These are phyloP conservation scores for Dothistroma septosporum DNA, from an alignment of 2,329 filamentous ascomycete genomes.

Conservation along the genomic window DNA sequence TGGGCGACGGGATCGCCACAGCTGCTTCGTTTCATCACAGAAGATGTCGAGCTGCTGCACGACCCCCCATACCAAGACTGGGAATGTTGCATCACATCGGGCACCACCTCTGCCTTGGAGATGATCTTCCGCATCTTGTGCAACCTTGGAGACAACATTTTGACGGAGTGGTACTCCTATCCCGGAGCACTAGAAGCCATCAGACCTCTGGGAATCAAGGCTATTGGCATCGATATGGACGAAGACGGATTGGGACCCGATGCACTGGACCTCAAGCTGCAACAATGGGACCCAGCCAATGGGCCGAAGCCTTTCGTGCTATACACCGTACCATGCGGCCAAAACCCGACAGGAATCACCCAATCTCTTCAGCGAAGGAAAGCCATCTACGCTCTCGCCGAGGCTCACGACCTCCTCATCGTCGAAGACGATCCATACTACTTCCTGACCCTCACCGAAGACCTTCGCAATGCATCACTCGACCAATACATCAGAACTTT, in stretches of 20 bases:
- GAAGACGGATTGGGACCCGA: constrained; percentile 60
- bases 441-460: constrained; percentile 82
- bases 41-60: constrained; percentile 90
- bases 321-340: constrained; percentile 73
- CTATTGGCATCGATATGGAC: constrained; percentile 62
- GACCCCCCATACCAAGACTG: constrained; percentile 86
- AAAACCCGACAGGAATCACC: constrained; percentile 87
- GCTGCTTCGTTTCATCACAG: constrained; percentile 82
- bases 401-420: constrained; percentile 81
- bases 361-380: constrained; percentile 63
- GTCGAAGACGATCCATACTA: constrained; percentile 94
- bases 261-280: constrained; percentile 59
- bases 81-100: constrained; percentile 76
- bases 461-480: constrained; percentile 56
- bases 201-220: constrained; percentile 57
- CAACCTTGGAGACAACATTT: constrained; percentile 67
- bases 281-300: constrained; percentile 60
- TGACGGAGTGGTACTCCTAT: constrained; percentile 92
- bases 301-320: constrained; percentile 63
- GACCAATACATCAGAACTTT: constrained; percentile 70
- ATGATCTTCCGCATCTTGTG: constrained; percentile 79
- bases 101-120: constrained; percentile 82
- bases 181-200: constrained; percentile 69
- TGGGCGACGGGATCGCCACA: constrained; percentile 82
- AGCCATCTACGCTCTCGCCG: constrained; percentile 71